Evolutionary conservation across 345 rosid genomes (phyloP), one percentile per base, ranked within the genome.

Genomic region (Melastoma malabathricum): DNA sequence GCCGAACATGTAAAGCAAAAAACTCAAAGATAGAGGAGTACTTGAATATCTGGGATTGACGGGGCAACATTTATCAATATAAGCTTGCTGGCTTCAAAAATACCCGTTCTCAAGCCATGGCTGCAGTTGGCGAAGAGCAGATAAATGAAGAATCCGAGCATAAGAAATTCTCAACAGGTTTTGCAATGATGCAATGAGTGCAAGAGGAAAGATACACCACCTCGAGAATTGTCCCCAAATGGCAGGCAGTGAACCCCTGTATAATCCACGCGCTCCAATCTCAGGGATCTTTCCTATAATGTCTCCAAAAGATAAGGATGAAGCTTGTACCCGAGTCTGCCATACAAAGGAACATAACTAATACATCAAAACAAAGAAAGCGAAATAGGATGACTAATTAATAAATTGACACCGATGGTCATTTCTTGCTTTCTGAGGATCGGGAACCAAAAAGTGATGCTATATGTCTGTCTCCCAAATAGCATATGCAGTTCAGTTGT

Each of bases 321-420:
- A 92, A 53, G 96, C 98, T 72, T 92, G 98, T 60, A 92, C 95
- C 50, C 93, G 88, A 50, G 98, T 92, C 98, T 92, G 70, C 50
- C 20, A 14, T 46, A 46, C 53, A n/a, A 49, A 57, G 43, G 46
- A 31, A 51, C 41, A 12, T 34, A 7, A 34, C 41, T 34, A 34
- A 34, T 34, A 34, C 12, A 34, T 34, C 12, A 34, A 34, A 22
- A 22, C 25, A 22, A 22, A 22, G 25, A 22, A 22, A 22, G 25
- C 2, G 4, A 22, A 22, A 22, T 1, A 22, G 25, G 25, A 22
- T 22, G 25, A 22, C 25, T 22, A 22, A 22, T 22, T 22, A 22
- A 22, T 22, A 22, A 22, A 22, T 22, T 22, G 25, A 22, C 25
- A 22, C 2, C 25, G 2, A 22, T 22, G 25, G 25, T 22, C 25